Percentiles rank a stretch among this genome's conserved stretches.
phyloP scores from a whole-genome alignment of 495 filamentous ascomycete genomes.

The Penicillium mononematosum region DNA sequence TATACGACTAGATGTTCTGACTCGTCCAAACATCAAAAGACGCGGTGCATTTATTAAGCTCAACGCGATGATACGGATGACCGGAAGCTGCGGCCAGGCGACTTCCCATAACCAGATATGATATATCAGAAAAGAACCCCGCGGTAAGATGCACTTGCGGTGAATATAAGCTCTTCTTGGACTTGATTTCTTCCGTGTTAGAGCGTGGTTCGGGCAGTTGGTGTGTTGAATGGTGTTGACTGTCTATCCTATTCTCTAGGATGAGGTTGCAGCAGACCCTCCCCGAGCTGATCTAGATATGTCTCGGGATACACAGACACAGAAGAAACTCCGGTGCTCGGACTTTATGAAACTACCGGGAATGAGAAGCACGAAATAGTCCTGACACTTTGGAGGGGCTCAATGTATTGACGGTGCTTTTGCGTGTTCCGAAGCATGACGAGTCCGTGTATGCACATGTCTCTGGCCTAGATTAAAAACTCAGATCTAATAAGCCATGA shows the following conservation, averaged over 20 bases:
- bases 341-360: not conserved
- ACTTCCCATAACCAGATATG: not conserved
- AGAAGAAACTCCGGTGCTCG: not conserved
- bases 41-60: not conserved
- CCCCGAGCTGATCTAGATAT: not conserved
- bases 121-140: not conserved
- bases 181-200: not conserved
- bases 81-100: not conserved
- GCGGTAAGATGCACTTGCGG: not conserved
- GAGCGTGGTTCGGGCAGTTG: not conserved
- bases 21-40: not conserved
- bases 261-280: not conserved
- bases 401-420: not conserved
- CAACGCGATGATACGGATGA: not conserved
- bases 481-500: not conserved
- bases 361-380: not conserved
- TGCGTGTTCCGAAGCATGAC: not conserved
- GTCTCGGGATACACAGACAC: conserved; percentile 1
- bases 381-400: not conserved
- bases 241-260: not conserved
- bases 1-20: not conserved
- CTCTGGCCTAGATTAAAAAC: not conserved
- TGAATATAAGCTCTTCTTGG: not conserved
- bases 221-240: conserved; percentile 1
- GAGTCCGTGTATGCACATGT: not conserved